Evolutionary conservation across 129 eudicot species (phyloP), one percentile per base, ranked within the genome.

Genomic region (Helianthus tuberosus): DNA sequence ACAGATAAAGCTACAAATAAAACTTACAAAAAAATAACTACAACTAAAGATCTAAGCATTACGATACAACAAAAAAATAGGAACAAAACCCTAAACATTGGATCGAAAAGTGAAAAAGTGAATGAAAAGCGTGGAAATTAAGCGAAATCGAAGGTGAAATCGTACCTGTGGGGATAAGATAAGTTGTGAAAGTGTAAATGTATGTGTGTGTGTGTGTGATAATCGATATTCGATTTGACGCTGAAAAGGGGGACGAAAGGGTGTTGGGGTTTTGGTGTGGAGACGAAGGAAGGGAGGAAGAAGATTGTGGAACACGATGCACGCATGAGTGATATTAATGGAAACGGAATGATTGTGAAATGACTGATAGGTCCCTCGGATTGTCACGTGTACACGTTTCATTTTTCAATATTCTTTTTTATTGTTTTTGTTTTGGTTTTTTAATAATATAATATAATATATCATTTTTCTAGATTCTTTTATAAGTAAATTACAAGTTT

Each of bases 91-190:
- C 15, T 44, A 43, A 75, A 54, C 39, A 41, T 43, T 53, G 6
- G 73, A 66, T 75, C 13, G 53, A 72, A 25, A 20, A 41, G 43
- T 46, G 8, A 12, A 39, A 38, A 14, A 10, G 11, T 6, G 14
- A 1, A 4, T 9, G 15, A 17, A 20, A 66, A 8, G n/a, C n/a
- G 47, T 23, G 15, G 0, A 66, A 13, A 4, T 39, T 16, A 61
- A 61, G 59, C 68, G 57, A 47, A 59, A 60, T 2, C 3, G 32
- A n/a, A 15, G 69, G 32, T 49, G 78, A 17, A 35, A 77, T 35
- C 17, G 3, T 67, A 77, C 81, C 81, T 77, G 81, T 59, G 36
- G 36, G 81, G 32, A 77, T 58, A 8, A 13, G 8, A 48, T 67
- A 66, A 58, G 75, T 68, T 76, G 43, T 20, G 69, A 76, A 46